phyloP scores from a whole-genome alignment of 2,329 filamentous ascomycete species.

The Phialophora chinensis region DNA sequence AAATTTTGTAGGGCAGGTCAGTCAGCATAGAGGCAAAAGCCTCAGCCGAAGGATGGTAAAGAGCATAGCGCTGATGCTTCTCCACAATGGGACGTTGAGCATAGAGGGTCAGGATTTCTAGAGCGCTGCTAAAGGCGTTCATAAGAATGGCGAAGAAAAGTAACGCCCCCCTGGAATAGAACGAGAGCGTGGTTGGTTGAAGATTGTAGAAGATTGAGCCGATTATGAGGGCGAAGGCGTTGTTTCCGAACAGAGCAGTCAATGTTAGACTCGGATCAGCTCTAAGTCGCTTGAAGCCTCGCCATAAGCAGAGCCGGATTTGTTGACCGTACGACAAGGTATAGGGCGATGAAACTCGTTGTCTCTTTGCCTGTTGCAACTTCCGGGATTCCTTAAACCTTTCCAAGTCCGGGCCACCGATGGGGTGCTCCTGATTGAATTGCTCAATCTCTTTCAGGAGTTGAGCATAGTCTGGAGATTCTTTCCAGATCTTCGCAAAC shows the following conservation, averaged over 20 bases:
- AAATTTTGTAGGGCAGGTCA: slow-evolving; percentile 82
- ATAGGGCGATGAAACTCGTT: slow-evolving; percentile 60
- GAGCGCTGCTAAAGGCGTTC: slow-evolving; percentile 67
- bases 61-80: slow-evolving; percentile 83
- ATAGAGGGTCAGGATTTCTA: slow-evolving; percentile 77
- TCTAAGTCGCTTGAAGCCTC: slow-evolving; percentile 70
- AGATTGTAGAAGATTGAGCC: slow-evolving; percentile 73
- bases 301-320: slow-evolving; percentile 60
- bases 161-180: slow-evolving; percentile 69
- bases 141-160: slow-evolving; percentile 69
- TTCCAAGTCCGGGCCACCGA: slow-evolving; percentile 50
- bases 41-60: slow-evolving; percentile 89
- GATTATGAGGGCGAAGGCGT: slow-evolving; percentile 66
- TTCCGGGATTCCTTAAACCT: slow-evolving; percentile 51
- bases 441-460: slow-evolving; percentile 53
- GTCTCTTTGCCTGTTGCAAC: slow-evolving; percentile 52
- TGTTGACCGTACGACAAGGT: slow-evolving; percentile 63
- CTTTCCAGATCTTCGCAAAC: slow-evolving; percentile 65
- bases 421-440: slow-evolving; percentile 51
- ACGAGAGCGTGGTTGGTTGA: slow-evolving; percentile 61
- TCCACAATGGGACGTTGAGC: slow-evolving; percentile 90
- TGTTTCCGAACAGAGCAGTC: slow-evolving; percentile 65
- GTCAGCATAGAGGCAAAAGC: slow-evolving; percentile 85
- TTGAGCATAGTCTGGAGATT: slow-evolving; percentile 55
- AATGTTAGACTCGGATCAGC: slow-evolving; percentile 69